Base-by-base conservation (phyloP, 805 yeast species). In the Candida bentonensis region DNA sequence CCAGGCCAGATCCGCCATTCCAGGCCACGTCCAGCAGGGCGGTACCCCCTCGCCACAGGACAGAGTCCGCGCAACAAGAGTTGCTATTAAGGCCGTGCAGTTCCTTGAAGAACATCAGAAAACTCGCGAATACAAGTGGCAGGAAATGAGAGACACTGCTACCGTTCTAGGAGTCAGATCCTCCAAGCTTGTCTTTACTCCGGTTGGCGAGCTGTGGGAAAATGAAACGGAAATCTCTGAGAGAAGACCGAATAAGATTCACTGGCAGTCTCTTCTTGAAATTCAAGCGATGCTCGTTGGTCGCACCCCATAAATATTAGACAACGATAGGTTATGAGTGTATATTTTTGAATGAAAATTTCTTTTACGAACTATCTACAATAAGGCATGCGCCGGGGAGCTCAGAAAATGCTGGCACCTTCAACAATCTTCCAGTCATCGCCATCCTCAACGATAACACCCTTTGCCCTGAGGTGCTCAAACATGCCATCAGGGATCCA, bases 21-120 rank as follows among this genome's bases (percentile, higher is more conserved):
- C 98, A 22, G 98, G 98, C 23, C 97, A 89, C 60, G 92, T 89
- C 47, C 98, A 92, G 70, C 98, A 92, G 66, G 98, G 98, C 61
- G 92, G 88, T 48, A 74, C 78, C 44, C 98, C 98, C 42, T 80
- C 95, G 4, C 86, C 97, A 4, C 82, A 88, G 68, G 98, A 92
- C 61, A 78, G 97, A 62, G 79, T 87, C 30, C 74, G 80, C 51
- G 95, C 95, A 4, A 79, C 88, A 3, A 76, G 97, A 60, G 81
- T 82, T 61, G 95, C 95, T 2, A 82, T 89, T 53, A 82, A 79
- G 64, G 86, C 96, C 46, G 79, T 88, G 46, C 82, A 86, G 61
- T 92, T 84, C 62, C 76, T 89, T 51, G 97, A 92, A 63, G 71
- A 78, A 22, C 49, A 60, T 47, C 61, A 55, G 40, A 28, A 45